These are phyloP conservation scores for Eimeria falciformis DNA, from an alignment of 169 alveolate species.

Conservation along the genomic window DNA sequence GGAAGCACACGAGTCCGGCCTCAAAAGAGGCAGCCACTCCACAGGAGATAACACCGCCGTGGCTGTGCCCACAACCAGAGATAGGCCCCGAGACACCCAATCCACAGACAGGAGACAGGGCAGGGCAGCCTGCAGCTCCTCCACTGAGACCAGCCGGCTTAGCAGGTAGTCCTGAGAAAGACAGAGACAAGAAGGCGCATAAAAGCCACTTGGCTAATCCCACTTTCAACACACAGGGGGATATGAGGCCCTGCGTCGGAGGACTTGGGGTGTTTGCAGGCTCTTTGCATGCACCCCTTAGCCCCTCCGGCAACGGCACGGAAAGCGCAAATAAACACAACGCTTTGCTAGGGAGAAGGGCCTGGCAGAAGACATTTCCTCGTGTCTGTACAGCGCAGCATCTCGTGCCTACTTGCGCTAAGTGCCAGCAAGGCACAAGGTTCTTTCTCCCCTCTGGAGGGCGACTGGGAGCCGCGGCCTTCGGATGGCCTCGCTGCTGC, in stretches of 20 bases:
- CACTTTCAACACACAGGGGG: too few species aligned
- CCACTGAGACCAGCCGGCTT: slow-evolving; percentile 64
- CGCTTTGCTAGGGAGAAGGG: too few species aligned
- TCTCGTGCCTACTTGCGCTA: not conserved
- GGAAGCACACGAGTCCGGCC: not conserved
- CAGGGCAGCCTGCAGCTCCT: slow-evolving; percentile 65
- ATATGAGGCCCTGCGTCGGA: too few species aligned
- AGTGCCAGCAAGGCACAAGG: slow-evolving; percentile 58
- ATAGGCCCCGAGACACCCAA: slow-evolving; percentile 15
- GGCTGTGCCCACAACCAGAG: slow-evolving; percentile 19
- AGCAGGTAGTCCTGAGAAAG: slow-evolving; percentile 41
- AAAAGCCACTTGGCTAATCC: too few species aligned
- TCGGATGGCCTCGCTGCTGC: not conserved
- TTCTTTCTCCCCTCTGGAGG: too few species aligned
- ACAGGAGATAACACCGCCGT: slow-evolving; percentile 37
- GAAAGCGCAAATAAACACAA: too few species aligned
- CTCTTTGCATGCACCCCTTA: too few species aligned
- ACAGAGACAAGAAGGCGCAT: too few species aligned
- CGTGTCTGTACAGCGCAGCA: too few species aligned
- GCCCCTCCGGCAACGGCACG: too few species aligned
- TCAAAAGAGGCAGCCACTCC: slow-evolving; percentile 57
- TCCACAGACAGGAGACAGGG: slow-evolving; percentile 7
- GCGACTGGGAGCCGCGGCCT: not conserved
- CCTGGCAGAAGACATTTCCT: too few species aligned
- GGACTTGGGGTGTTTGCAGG: too few species aligned